Evolutionary conservation across 2,329 filamentous ascomycete genomes (phyloP), one percentile per base, ranked within the genome.

Genomic region (Coniosporium tulheliwenetii): DNA sequence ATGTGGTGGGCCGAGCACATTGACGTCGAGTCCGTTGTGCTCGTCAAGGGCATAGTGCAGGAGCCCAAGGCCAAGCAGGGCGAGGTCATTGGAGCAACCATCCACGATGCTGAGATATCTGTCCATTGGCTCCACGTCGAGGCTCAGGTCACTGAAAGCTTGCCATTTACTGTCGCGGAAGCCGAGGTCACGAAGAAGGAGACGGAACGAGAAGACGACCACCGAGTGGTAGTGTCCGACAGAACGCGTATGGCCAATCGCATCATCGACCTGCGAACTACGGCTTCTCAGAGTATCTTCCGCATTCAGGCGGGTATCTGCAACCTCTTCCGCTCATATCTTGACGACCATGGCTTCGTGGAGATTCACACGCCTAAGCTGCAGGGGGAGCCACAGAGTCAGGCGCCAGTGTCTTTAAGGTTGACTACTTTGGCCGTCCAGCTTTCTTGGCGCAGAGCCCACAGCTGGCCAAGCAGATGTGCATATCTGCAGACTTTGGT

Each of bases 351-450:
- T 46, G 80, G 77, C 12, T 95, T 95, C 56, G 80, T 93, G 44
- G 87, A 95, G 60, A 94, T 95, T 44, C 85, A 94, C 56, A 93
- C 85, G 0, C 87, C 87, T 2, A 95, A 94, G 63, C 67, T 95
- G 36, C 85, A 93, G 65, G 85, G 1, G 79, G 82, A 10, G 87
- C 87, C 1, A 93, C 87, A 1, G 87, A 95, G 60, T 93, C 84
- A 37, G 87, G 87, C 37, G 80, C 87, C 10, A 85, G 85, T 47
- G 87, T 95, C 5, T 95, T 95, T 69, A 79, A 84, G 56, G 76
- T 93, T 38, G 83, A 91, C 54, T 95, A 95, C 64, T 95, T 95
- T 63, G 83, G 79, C 29, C 77, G 87, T 40, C 75, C 75, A 14
- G 87, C 86, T 2, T 95, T 91, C 66, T 65, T 95, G 10, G 87